Evolutionary conservation across 2,329 filamentous ascomycete genomes (phyloP).

Genomic region (Parastagonospora nodorum): DNA sequence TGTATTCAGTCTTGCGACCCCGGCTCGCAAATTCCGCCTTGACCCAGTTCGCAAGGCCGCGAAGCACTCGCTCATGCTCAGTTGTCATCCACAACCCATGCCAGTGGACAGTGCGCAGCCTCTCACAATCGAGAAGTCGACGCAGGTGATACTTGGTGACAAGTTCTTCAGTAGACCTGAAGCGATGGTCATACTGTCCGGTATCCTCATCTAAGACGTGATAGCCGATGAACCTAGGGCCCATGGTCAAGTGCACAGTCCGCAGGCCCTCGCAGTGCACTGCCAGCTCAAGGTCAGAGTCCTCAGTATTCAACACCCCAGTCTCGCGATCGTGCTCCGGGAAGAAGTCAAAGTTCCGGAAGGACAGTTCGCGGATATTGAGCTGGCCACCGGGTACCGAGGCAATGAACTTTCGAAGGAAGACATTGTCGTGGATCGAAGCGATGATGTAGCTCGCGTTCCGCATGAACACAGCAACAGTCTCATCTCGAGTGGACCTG

Average conservation of each 20-base stretch:
- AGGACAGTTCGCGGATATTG: neutral
- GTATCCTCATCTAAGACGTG: neutral
- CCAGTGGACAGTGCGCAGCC: neutral
- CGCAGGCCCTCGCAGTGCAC: neutral
- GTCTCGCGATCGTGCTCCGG: neutral
- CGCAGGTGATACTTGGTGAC: neutral
- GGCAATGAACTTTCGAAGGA: slow-evolving; percentile 18
- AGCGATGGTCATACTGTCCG: neutral
- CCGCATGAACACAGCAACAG: neutral
- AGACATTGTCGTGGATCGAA: slow-evolving; percentile 60
- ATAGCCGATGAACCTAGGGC: neutral
- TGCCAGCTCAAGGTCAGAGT: slow-evolving; percentile 2
- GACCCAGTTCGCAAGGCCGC: neutral
- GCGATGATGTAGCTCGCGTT: neutral
- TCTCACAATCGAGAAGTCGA: neutral
- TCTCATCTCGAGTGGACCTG: neutral
- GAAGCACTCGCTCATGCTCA: neutral
- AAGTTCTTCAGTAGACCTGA: neutral
- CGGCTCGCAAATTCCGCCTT: neutral
- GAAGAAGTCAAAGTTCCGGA: neutral
- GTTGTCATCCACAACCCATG: neutral
- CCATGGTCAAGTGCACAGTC: neutral
- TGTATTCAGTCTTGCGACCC: neutral
- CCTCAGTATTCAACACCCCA: neutral
- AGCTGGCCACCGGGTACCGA: neutral